These are phyloP conservation scores for Ligustrum vulgare DNA, from an alignment of 257 asterid genomes.

Conservation along the genomic window DNA sequence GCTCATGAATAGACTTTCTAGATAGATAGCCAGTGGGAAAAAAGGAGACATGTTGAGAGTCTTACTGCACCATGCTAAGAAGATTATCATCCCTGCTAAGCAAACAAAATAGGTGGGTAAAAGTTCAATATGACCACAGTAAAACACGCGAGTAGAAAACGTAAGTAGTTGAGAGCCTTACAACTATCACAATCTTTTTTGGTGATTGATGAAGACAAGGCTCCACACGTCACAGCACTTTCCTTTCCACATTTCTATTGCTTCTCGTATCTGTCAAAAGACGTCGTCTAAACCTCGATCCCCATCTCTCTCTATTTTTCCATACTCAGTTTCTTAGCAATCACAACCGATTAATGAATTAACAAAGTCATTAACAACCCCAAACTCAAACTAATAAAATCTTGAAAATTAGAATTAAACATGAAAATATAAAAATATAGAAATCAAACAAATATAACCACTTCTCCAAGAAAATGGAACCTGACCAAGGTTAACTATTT, in stretches of 20 bases:
- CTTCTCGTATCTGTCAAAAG: constrained; percentile 67
- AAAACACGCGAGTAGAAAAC: neutral
- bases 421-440: neutral
- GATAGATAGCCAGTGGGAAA: too few relatives aligned
- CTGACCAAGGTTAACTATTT: constrained; percentile 29
- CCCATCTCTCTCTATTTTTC: constrained; percentile 11
- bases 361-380: constrained; percentile 4
- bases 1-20: too few relatives aligned
- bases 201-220: constrained; percentile 91
- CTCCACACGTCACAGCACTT: constrained; percentile 76
- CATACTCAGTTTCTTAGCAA: constrained; percentile 28
- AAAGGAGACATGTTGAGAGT: too few relatives aligned
- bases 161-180: constrained; percentile 46
- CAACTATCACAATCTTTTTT: constrained; percentile 69
- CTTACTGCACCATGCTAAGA: too few relatives aligned
- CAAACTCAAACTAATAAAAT: neutral
- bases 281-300: constrained; percentile 54
- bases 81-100: constrained; percentile 7
- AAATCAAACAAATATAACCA: constrained; percentile 5
- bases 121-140: neutral
- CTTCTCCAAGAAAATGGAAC: neutral
- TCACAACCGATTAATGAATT: constrained; percentile 26
- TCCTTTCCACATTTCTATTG: constrained; percentile 87
- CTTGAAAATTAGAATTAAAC: neutral
- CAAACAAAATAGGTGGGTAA: neutral